These are phyloP conservation scores for Podospora anserina DNA, from an alignment of 495 filamentous ascomycete genomes.

Conservation along the genomic window DNA sequence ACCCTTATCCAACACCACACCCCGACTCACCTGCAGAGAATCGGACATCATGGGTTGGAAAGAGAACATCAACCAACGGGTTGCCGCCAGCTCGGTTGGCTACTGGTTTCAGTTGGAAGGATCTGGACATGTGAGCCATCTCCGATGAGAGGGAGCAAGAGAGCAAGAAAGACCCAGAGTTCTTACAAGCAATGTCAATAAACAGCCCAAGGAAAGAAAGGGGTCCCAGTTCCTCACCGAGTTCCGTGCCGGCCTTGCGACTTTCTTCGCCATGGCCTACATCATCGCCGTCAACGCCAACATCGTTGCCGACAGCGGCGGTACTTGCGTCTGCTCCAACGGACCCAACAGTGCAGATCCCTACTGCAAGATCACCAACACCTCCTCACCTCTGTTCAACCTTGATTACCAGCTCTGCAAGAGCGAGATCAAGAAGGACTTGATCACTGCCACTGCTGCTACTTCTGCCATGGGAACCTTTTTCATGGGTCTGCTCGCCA, in stretches of 20 bases:
- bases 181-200: slow-evolving; percentile 15
- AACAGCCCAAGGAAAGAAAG: slow-evolving; percentile 66
- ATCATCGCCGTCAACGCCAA: slow-evolving; percentile 69
- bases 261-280: slow-evolving; percentile 85
- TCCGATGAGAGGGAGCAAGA: neutral
- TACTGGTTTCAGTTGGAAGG: slow-evolving; percentile 71
- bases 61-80: slow-evolving; percentile 50
- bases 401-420: slow-evolving; percentile 61
- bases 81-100: slow-evolving; percentile 61
- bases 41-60: slow-evolving; percentile 44
- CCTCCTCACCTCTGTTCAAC: slow-evolving; percentile 22
- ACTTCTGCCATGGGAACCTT: slow-evolving; percentile 68
- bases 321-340: slow-evolving; percentile 68
- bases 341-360: slow-evolving; percentile 39
- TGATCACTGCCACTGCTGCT: slow-evolving; percentile 76
- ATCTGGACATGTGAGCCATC: slow-evolving; percentile 63
- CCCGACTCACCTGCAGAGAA: neutral
- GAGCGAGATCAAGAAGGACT: slow-evolving; percentile 65
- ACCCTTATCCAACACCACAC: neutral
- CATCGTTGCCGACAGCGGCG: slow-evolving; percentile 57
- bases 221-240: slow-evolving; percentile 77
- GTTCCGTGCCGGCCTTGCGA: slow-evolving; percentile 71
- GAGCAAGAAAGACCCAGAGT: neutral
- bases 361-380: slow-evolving; percentile 49
- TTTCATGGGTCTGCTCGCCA: slow-evolving; percentile 72